Evolutionary conservation across 352 stramenopile species (phyloP).

Genomic region (Phytopythium montanum): DNA sequence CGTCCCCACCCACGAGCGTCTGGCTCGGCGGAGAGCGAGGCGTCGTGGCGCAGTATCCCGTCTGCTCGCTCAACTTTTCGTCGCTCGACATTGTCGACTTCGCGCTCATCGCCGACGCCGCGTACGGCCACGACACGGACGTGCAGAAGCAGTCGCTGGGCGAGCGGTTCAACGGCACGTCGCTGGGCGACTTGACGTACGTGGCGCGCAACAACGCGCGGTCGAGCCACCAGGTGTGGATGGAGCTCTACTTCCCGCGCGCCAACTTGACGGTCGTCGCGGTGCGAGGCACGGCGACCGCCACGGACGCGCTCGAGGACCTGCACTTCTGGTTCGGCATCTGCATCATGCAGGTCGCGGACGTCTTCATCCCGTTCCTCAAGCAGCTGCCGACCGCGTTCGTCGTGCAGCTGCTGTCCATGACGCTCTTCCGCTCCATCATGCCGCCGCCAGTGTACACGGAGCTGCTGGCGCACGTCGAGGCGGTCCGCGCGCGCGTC

Average conservation of each 20-base stretch:
- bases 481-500: conserved; percentile 50
- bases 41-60: conserved; percentile 66
- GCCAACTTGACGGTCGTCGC: conserved; percentile 87
- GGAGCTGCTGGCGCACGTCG: conserved; percentile 65
- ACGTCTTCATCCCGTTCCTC: conserved; percentile 84
- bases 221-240: conserved; percentile 73
- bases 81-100: conserved; percentile 80
- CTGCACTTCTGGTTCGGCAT: conserved; percentile 88
- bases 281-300: conserved; percentile 77
- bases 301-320: conserved; percentile 80
- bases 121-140: conserved; percentile 76
- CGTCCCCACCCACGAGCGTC: neutral
- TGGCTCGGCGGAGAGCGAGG: neutral
- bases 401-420: conserved; percentile 81
- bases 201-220: conserved; percentile 65
- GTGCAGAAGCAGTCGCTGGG: conserved; percentile 73
- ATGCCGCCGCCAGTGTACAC: conserved; percentile 81
- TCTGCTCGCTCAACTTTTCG: conserved; percentile 65
- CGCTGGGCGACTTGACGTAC: conserved; percentile 72
- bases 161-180: conserved; percentile 79
- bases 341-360: conserved; percentile 82
- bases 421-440: conserved; percentile 59
- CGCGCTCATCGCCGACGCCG: conserved; percentile 76
- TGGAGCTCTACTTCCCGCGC: conserved; percentile 77
- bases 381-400: conserved; percentile 78